Evolutionary conservation across 768 basidiomycete species (phyloP).

Genomic region (Agaricus sinodeliciosus): DNA sequence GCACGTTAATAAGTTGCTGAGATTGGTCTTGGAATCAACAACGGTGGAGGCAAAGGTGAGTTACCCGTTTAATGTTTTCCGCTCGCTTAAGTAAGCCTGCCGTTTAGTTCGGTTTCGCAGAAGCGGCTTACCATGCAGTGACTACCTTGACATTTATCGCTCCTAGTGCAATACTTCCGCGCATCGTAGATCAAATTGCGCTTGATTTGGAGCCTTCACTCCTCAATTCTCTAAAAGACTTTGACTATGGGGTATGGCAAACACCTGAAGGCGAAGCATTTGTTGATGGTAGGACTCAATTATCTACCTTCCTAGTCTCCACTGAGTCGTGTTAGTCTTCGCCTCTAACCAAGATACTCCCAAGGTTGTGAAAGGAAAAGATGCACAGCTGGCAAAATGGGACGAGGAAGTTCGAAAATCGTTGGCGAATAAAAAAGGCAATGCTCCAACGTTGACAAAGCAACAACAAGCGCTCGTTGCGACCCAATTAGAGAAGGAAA

Average conservation of each 20-base stretch:
- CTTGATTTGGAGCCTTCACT: conserved; percentile 53
- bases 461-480: conserved; percentile 80
- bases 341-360: conserved; percentile 49
- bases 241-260: conserved; percentile 79
- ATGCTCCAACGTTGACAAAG: conserved; percentile 56
- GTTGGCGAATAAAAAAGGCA: conserved; percentile 73
- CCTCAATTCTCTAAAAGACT: conserved; percentile 59
- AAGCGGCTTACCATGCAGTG: conserved; percentile 70
- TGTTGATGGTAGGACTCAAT: conserved; percentile 57
- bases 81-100: neutral
- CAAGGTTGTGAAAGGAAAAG: conserved; percentile 69
- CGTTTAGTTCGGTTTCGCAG: conserved; percentile 39
- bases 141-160: conserved; percentile 78
- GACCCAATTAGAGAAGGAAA: conserved; percentile 79
- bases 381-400: conserved; percentile 88
- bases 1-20: conserved; percentile 43
- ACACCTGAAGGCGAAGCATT: conserved; percentile 80
- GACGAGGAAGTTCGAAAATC: conserved; percentile 89
- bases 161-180: conserved; percentile 59
- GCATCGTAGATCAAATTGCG: conserved; percentile 59
- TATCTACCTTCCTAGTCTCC: neutral
- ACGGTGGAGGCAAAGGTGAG: conserved; percentile 40
- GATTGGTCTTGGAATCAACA: conserved; percentile 42
- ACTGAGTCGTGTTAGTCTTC: conserved; percentile 41
- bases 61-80: neutral